Base-by-base conservation (phyloP, 2,329 filamentous ascomycete genomes). In the Seiridium cupressi region DNA sequence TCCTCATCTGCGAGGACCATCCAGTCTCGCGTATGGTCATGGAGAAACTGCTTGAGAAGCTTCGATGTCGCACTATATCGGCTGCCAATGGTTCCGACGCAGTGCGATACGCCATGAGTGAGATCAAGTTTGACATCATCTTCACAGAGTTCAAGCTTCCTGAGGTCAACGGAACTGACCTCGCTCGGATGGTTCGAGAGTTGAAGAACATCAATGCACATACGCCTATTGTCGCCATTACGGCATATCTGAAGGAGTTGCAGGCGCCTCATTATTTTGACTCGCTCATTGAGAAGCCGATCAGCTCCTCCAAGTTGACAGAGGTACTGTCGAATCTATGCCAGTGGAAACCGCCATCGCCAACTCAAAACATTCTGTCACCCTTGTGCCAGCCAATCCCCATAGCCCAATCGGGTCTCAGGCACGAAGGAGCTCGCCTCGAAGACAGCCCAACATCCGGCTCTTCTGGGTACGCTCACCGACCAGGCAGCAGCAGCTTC, bases 61-160 rank as follows among this genome's bases (percentile, higher is more conserved):
- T 98, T 42, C 90, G 92, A 42, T 99, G 95, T 70, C 91, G 95
- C 47, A 97, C 94, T 7, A 95, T 99, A 69, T 93, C 92, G 3
- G 94, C 95, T 4, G 84, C 89, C 3, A 97, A 93, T 67, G 95
- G 95, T 1, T 89, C 92, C 0, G 95, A 99, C 71, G 95, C 94
- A 9, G 89, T 97, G 68, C 88, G 94, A 31, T 97, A 95, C 75
- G 93, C 95, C 35, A 91, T 96, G 82, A 94, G 94, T 70, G 94
- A 98, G 72, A 94, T 99, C 72, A 96, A 98, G 71, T 99, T 98
- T 71, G 95, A 99, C 75, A 92, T 97, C 68, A 97, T 99, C 72
- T 95, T 99, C 81, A 94, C 97, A 75, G 95, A 99, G 76, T 97
- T 93, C 78, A 96, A 94, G 73, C 81, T 99, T 51, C 94, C 95